Evolutionary conservation across 345 rosid genomes (phyloP).

Genomic region (Noccaea bulbosa): DNA sequence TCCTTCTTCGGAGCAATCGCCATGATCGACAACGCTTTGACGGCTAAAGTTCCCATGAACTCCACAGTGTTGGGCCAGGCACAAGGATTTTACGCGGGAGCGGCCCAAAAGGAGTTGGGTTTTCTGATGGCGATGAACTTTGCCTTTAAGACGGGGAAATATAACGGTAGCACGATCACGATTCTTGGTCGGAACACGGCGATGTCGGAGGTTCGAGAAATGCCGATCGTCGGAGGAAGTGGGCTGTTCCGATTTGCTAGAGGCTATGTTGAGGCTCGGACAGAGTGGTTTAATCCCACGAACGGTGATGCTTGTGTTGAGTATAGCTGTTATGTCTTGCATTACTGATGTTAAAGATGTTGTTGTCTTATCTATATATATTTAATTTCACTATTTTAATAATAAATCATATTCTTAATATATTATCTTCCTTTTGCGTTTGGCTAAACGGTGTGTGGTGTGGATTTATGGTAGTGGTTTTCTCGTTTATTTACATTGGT

Average conservation of each 20-base stretch:
- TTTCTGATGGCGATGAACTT: slow-evolving; percentile 75
- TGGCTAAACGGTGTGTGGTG: slow-evolving; percentile 21
- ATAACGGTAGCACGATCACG: slow-evolving; percentile 69
- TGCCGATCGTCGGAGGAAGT: slow-evolving; percentile 80
- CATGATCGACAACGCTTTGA: slow-evolving; percentile 74
- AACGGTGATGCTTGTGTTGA: slow-evolving; percentile 55
- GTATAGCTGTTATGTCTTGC: slow-evolving; percentile 61
- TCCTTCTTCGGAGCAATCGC: slow-evolving; percentile 53
- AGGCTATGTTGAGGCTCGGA: slow-evolving; percentile 67
- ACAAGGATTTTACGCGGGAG: slow-evolving; percentile 68
- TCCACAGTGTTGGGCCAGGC: slow-evolving; percentile 72
- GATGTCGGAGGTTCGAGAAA: slow-evolving; percentile 59
- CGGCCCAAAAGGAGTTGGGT: slow-evolving; percentile 60
- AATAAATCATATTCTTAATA: background rate
- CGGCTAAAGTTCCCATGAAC: slow-evolving; percentile 55
- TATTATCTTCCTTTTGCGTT: background rate
- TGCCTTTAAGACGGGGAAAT: slow-evolving; percentile 65
- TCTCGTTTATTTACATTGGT: background rate
- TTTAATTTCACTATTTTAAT: slow-evolving; percentile 7
- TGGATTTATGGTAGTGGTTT: background rate
- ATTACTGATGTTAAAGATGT: slow-evolving; percentile 44
- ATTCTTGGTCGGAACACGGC: slow-evolving; percentile 69
- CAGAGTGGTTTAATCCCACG: slow-evolving; percentile 46
- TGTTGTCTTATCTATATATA: background rate
- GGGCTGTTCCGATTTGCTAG: slow-evolving; percentile 79